Conservation (phyloP, 1,139 yeast species). For the Pichia norvegensis region DNA sequence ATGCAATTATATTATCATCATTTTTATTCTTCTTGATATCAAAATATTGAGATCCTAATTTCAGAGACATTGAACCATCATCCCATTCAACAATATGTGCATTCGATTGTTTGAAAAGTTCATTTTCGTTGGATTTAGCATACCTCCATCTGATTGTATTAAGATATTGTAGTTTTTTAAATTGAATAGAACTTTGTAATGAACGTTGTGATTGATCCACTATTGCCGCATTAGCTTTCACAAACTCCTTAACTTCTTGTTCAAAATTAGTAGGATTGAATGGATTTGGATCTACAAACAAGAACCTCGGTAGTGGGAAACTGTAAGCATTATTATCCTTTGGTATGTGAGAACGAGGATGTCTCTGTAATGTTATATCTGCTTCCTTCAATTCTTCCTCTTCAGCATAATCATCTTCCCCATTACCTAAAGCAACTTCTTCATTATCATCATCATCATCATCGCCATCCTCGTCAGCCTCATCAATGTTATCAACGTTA, state of each 20-base stretch:
- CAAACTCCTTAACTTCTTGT: conserved; percentile 22
- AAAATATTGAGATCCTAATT: conserved; percentile 80
- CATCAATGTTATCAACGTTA: background rate
- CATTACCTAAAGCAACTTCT: conserved; percentile 30
- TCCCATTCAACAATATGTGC: conserved; percentile 91
- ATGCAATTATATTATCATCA: conserved; percentile 67
- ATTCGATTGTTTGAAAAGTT: conserved; percentile 74
- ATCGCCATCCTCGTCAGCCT: conserved; percentile 9
- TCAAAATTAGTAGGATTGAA: conserved; percentile 71
- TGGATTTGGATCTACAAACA: conserved; percentile 77
- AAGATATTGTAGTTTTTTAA: conserved; percentile 41
- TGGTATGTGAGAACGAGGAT: conserved; percentile 44
- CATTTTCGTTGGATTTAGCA: conserved; percentile 54
- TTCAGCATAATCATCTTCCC: conserved; percentile 31
- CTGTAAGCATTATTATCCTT: conserved; percentile 40
- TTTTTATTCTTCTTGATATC: conserved; percentile 65
- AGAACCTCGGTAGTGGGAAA: conserved; percentile 73
- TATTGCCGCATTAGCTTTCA: conserved; percentile 2
- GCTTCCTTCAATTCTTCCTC: conserved; percentile 40
- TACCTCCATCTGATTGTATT: conserved; percentile 93
- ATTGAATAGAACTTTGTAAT: conserved; percentile 43
- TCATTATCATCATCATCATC: conserved; percentile 24
- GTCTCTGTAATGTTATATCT: conserved; percentile 67
- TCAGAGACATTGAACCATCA: conserved; percentile 81
- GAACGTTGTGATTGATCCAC: conserved; percentile 26